These are phyloP conservation scores for Dactylella cylindrospora DNA, from an alignment of 2,329 filamentous ascomycete genomes.

Conservation along the genomic window DNA sequence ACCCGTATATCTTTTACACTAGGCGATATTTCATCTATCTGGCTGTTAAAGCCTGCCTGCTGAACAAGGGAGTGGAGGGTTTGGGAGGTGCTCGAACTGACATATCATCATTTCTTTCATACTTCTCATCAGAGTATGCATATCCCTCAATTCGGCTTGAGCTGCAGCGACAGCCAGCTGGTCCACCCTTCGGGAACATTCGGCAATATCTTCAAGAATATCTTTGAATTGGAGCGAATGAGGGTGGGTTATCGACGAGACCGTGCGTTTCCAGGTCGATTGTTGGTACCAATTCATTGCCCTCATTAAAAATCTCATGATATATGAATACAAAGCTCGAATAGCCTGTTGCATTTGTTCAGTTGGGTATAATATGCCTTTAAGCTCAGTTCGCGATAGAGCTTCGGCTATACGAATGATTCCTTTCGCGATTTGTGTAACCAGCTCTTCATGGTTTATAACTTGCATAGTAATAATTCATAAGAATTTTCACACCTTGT, in stretches of 20 bases:
- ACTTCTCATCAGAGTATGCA: constrained; percentile 1
- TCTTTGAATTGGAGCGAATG: constrained; percentile 1
- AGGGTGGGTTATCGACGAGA: constrained; percentile 1
- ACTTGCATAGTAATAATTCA: no score
- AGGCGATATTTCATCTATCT: constrained; percentile 1
- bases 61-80: neutral
- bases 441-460: constrained; percentile 3
- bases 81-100: neutral
- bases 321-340: neutral
- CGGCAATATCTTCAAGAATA: constrained; percentile 2
- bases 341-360: neutral
- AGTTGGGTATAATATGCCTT: constrained; percentile 3
- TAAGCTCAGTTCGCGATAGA: neutral
- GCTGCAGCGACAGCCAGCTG: constrained; percentile 1
- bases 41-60: no score
- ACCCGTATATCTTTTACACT: neutral
- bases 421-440: constrained; percentile 1
- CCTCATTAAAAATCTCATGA: neutral
- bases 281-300: constrained; percentile 3
- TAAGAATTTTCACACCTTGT: no score
- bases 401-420: constrained; percentile 1
- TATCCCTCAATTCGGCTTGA: constrained; percentile 7
- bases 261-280: neutral
- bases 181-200: constrained; percentile 1
- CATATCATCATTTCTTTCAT: neutral